These are phyloP conservation scores for Neonectria neomacrospora DNA, from an alignment of 2,329 filamentous ascomycete genomes.

Conservation along the genomic window DNA sequence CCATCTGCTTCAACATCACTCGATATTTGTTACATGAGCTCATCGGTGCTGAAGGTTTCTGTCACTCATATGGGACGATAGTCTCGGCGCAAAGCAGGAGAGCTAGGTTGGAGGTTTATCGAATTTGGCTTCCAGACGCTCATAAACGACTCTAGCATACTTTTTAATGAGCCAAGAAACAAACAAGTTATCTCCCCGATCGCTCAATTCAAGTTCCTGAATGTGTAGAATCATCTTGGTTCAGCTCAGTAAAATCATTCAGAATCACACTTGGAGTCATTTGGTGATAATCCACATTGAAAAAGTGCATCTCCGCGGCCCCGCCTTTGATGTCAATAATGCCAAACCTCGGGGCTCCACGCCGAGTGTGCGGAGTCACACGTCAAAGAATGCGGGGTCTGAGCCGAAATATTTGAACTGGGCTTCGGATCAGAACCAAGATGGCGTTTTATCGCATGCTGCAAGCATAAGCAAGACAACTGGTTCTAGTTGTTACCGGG, in stretches of 20 bases:
- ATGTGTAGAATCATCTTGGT: not conserved
- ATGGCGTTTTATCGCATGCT: not conserved
- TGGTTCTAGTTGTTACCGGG: not conserved
- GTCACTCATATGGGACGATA: too few species aligned
- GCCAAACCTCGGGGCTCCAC: slow-evolving; percentile 12
- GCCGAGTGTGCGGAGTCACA: slow-evolving; percentile 10
- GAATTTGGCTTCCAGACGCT: too few species aligned
- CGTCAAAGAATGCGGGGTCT: slow-evolving; percentile 13
- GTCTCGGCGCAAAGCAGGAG: too few species aligned
- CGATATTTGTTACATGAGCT: not conserved
- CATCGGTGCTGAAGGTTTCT: too few species aligned
- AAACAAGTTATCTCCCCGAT: too few species aligned
- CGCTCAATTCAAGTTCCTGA: not conserved
- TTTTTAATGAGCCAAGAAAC: not conserved
- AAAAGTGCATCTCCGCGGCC: slow-evolving; percentile 12
- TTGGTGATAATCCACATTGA: not conserved
- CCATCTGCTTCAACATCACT: not conserved
- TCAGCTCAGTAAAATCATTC: not conserved
- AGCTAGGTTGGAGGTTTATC: too few species aligned
- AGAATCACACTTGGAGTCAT: not conserved
- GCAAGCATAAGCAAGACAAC: not conserved
- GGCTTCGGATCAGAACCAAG: not conserved
- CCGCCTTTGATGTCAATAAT: not conserved
- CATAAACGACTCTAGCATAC: not conserved
- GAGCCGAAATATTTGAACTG: too few species aligned